Conservation (phyloP, 2,329 filamentous ascomycete genomes). For the Alternaria viburni region DNA sequence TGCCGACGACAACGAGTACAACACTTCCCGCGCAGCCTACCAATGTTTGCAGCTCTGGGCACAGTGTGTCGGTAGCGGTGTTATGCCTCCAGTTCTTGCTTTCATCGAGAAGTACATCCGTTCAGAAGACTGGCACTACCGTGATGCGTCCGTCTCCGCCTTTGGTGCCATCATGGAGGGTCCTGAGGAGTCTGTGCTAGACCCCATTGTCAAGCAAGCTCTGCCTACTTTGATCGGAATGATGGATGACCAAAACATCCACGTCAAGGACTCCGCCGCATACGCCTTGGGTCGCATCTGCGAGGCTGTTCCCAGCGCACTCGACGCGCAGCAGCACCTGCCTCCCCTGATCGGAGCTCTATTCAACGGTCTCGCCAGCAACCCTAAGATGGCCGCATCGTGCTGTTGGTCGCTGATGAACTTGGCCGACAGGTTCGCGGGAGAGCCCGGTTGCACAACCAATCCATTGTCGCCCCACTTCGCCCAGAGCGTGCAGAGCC, state of each 20-base stretch:
- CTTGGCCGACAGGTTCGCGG: constrained; percentile 91
- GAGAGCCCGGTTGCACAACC: constrained; percentile 76
- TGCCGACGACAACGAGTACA: constrained; percentile 96
- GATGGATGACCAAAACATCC: constrained; percentile 85
- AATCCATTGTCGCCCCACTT: constrained; percentile 93
- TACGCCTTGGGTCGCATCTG: constrained; percentile 96
- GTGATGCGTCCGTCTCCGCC: constrained; percentile 94
- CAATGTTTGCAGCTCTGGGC: constrained; percentile 96
- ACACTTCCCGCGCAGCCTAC: constrained; percentile 91
- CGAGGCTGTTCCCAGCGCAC: constrained; percentile 88
- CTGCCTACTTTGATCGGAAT: constrained; percentile 90
- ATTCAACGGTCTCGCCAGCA: constrained; percentile 87
- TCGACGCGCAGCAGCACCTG: constrained; percentile 83
- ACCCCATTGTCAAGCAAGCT: constrained; percentile 94
- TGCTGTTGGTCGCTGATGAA: constrained; percentile 99
- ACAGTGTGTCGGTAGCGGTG: constrained; percentile 83
- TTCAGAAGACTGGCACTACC: constrained; percentile 89
- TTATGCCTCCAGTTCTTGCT: constrained; percentile 83
- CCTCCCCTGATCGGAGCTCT: constrained; percentile 85
- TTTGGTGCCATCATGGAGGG: constrained; percentile 99
- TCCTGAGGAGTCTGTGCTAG: constrained; percentile 88
- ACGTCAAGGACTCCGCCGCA: constrained; percentile 94
- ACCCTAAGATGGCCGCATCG: constrained; percentile 94
- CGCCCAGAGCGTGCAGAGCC: constrained; percentile 84
- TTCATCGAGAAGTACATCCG: constrained; percentile 94